Evolutionary conservation across 768 basidiomycete genomes (phyloP).

Genomic region (Amyloporia xantha): DNA sequence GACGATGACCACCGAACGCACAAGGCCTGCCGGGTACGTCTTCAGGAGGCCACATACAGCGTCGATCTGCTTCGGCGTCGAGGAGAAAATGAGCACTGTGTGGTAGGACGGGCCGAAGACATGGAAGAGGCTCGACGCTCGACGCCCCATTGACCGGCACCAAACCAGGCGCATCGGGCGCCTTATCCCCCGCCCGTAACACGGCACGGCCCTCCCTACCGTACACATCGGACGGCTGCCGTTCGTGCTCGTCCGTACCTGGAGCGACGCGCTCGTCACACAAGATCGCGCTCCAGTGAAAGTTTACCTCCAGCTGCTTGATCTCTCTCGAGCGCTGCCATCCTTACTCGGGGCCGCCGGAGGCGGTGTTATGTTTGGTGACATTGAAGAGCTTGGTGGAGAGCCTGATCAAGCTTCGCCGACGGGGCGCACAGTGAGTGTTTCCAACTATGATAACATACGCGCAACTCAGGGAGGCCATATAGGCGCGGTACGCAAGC

Average conservation of each 20-base stretch:
- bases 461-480: too few relatives aligned
- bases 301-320: conserved; percentile 46
- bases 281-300: conserved; percentile 42
- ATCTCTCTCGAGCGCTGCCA: conserved; percentile 16
- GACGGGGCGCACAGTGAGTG: conserved; percentile 33
- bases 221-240: neutral
- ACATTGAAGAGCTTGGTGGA: too few relatives aligned
- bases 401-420: too few relatives aligned
- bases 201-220: neutral
- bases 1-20: neutral
- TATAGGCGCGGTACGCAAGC: conserved; percentile 32
- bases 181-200: conserved; percentile 38
- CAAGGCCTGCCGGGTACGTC: neutral
- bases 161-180: conserved; percentile 22
- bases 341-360: neutral
- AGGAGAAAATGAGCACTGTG: conserved; percentile 26
- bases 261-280: conserved; percentile 26
- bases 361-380: too few relatives aligned
- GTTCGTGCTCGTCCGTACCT: neutral
- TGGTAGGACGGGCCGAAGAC: conserved; percentile 22
- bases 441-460: neutral
- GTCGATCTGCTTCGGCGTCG: neutral
- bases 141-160: neutral
- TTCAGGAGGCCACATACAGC: neutral
- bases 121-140: conserved; percentile 18